Evolutionary conservation across 2,329 filamentous ascomycete species (phyloP).

Genomic region (Pleoardoris graminearum): DNA sequence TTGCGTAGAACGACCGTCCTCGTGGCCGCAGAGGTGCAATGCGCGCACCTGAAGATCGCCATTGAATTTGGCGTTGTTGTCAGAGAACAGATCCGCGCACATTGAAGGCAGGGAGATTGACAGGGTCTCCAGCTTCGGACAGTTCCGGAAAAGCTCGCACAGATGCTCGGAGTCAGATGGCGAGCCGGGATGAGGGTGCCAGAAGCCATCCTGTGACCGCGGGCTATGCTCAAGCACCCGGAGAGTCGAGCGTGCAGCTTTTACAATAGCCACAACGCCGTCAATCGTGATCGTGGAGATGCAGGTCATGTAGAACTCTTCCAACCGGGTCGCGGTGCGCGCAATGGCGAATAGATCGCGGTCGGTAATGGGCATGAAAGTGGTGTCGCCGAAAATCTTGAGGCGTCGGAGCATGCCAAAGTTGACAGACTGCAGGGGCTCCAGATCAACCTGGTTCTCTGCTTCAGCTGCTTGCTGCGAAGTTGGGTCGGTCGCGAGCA

Average conservation of each 20-base stretch:
- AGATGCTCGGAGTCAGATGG: constrained; percentile 51
- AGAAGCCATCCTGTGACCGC: constrained; percentile 57
- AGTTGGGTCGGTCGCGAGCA: constrained; percentile 56
- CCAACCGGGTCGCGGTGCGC: constrained; percentile 54
- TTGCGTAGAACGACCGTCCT: constrained; percentile 40
- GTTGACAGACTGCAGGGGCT: constrained; percentile 53
- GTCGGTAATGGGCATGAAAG: constrained; percentile 57
- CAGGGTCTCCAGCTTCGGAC: constrained; percentile 53
- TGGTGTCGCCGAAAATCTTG: constrained; percentile 60
- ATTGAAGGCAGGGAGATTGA: constrained; percentile 55
- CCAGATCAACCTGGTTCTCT: constrained; percentile 48
- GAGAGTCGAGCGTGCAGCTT: constrained; percentile 53
- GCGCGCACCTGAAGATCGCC: constrained; percentile 56
- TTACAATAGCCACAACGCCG: constrained; percentile 57
- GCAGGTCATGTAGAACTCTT: constrained; percentile 59
- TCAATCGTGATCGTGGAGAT: constrained; percentile 58
- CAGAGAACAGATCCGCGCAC: constrained; percentile 52
- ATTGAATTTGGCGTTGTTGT: constrained; percentile 49
- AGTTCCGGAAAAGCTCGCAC: constrained; percentile 52
- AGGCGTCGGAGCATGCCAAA: constrained; percentile 55
- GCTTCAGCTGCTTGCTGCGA: constrained; percentile 48
- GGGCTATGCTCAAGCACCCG: constrained; percentile 58
- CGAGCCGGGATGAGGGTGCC: constrained; percentile 54
- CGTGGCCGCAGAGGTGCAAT: constrained; percentile 52
- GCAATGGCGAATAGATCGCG: constrained; percentile 55